These are phyloP conservation scores for Xylariaceae sp. DNA, from an alignment of 2,329 filamentous ascomycete genomes.

Conservation along the genomic window DNA sequence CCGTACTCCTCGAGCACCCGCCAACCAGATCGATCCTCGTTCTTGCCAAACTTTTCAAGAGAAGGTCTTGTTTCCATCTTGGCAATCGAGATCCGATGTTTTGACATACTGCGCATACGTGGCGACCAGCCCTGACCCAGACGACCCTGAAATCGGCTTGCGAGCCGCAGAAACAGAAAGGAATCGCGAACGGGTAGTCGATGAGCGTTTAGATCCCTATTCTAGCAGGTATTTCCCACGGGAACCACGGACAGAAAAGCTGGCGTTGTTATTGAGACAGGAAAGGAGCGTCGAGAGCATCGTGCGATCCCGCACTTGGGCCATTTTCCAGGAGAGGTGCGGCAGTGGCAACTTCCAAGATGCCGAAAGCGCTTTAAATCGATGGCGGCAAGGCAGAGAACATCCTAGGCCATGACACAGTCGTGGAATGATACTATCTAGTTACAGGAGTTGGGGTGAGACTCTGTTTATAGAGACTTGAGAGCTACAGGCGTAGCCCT, in stretches of 20 bases:
- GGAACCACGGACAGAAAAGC: slow-evolving; percentile 73
- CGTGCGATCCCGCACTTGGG: slow-evolving; percentile 78
- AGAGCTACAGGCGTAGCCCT: background rate
- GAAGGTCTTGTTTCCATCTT: slow-evolving; percentile 77
- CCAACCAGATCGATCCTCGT: slow-evolving; percentile 52
- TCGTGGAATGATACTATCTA: background rate
- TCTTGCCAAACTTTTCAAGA: slow-evolving; percentile 72
- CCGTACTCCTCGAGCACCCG: slow-evolving; percentile 49
- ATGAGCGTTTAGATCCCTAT: slow-evolving; percentile 91
- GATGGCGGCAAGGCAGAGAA: slow-evolving; percentile 28
- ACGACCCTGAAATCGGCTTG: slow-evolving; percentile 72
- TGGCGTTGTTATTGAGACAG: slow-evolving; percentile 69
- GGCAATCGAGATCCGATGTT: slow-evolving; percentile 78
- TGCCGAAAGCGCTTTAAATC: slow-evolving; percentile 50
- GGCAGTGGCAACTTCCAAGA: slow-evolving; percentile 47
- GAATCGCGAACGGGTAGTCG: slow-evolving; percentile 68
- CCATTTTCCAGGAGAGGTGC: slow-evolving; percentile 71
- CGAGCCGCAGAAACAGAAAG: slow-evolving; percentile 66
- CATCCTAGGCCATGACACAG: slow-evolving; percentile 6
- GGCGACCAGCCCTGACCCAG: slow-evolving; percentile 79
- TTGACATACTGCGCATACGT: slow-evolving; percentile 86
- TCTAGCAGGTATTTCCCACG: slow-evolving; percentile 74
- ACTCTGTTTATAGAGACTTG: background rate
- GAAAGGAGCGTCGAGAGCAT: slow-evolving; percentile 75
- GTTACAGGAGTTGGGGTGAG: background rate